Percentiles rank a stretch among this genome's conserved stretches.
These are phyloP conservation scores for Coniosporium tulheliwenetii DNA, from an alignment of 2,329 filamentous ascomycete species.

Conservation along the genomic window DNA sequence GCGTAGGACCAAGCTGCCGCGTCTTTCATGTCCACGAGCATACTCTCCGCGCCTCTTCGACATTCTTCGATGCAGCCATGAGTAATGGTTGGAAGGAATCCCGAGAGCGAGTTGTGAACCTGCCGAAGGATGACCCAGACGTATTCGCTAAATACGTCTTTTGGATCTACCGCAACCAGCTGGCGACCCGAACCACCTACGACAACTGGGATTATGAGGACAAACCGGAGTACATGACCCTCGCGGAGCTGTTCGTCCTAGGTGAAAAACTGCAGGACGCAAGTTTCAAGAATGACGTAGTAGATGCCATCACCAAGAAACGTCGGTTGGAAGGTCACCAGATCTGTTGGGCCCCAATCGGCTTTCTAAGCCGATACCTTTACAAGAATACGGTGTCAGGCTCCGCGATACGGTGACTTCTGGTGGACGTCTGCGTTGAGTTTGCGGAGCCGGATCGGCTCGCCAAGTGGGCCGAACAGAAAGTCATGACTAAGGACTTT, in stretches of 20 bases:
- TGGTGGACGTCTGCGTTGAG: too few species aligned
- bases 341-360: too few species aligned
- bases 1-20: too few species aligned
- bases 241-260: neutral
- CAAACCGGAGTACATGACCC: neutral
- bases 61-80: conserved; percentile 5
- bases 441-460: too few species aligned
- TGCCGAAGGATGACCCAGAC: conserved; percentile 4
- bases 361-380: too few species aligned
- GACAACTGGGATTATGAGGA: neutral
- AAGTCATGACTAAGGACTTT: too few species aligned
- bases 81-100: conserved; percentile 4
- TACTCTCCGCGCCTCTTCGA: neutral
- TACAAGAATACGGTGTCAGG: too few species aligned
- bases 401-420: too few species aligned
- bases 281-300: neutral
- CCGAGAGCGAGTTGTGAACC: conserved; percentile 3
- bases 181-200: too few species aligned
- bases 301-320: neutral
- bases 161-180: conserved; percentile 7
- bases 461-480: too few species aligned
- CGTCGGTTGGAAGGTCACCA: too few species aligned
- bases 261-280: neutral
- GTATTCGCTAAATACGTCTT: conserved; percentile 8
- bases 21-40: neutral